Percentiles rank a stretch among this genome's conserved stretches.
Evolutionary conservation across 1,284 basidiomycete species (phyloP).

Genomic region (Bothia castanella): DNA sequence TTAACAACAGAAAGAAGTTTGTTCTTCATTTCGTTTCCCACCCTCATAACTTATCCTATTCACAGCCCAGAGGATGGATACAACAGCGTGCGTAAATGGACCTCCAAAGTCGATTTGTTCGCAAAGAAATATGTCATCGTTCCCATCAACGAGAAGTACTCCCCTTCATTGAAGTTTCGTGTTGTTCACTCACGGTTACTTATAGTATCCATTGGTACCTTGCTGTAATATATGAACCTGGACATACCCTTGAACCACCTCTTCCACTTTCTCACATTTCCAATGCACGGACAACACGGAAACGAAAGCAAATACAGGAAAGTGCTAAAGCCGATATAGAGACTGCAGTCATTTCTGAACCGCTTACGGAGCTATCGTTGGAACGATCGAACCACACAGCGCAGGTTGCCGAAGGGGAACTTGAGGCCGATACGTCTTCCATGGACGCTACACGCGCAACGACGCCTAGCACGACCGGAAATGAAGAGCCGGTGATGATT

Average conservation of each 20-base stretch:
- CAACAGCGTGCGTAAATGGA: conserved; percentile 91
- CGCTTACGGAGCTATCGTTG: conserved; percentile 2
- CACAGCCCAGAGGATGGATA: conserved; percentile 66
- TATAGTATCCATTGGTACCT: conserved; percentile 94
- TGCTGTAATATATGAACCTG: conserved; percentile 87
- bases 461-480: conserved; percentile 17
- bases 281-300: conserved; percentile 29
- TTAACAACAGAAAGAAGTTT: conserved; percentile 72
- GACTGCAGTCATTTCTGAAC: conserved; percentile 2
- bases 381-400: conserved; percentile 1
- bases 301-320: conserved; percentile 28
- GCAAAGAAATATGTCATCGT: conserved; percentile 89
- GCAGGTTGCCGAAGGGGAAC: conserved; percentile 4
- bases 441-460: conserved; percentile 16
- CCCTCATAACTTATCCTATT: conserved; percentile 12
- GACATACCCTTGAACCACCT: conserved; percentile 50
- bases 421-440: conserved; percentile 18
- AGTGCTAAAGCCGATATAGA: conserved; percentile 3
- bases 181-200: conserved; percentile 10
- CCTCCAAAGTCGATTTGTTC: conserved; percentile 83
- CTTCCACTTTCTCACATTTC: conserved; percentile 28
- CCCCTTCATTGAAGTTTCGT: conserved; percentile 6
- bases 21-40: conserved; percentile 22
- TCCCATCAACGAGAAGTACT: conserved; percentile 94
- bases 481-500: conserved; percentile 21